A percentile compares a stretch with the other conserved stretches of the same genome.
Evolutionary conservation across 2,329 filamentous ascomycete species (phyloP).

Genomic region (Nemania bipapillata): DNA sequence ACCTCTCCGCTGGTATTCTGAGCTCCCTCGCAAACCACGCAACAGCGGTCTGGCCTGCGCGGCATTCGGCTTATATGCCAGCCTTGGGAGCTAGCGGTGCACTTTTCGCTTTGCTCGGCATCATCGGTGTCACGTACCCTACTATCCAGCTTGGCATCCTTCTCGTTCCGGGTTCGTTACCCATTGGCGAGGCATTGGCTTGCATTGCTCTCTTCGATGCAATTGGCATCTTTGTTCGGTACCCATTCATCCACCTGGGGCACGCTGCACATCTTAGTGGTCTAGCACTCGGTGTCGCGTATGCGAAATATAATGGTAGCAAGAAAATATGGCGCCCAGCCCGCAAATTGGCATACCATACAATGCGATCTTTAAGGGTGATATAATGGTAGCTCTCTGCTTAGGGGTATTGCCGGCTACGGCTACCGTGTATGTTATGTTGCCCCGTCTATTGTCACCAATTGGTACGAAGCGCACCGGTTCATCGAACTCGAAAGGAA

Average conservation of each 20-base stretch:
- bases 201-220: constrained; percentile 41
- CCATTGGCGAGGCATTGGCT: constrained; percentile 30
- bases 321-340: constrained; percentile 43
- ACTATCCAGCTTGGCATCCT: constrained; percentile 39
- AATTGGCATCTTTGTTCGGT: constrained; percentile 42
- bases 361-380: constrained; percentile 42
- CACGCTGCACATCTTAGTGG: constrained; percentile 46
- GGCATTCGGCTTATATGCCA: constrained; percentile 10
- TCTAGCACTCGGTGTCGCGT: constrained; percentile 41
- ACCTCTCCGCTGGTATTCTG: constrained; percentile 45
- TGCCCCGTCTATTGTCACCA: too few relatives aligned
- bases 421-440: too few relatives aligned
- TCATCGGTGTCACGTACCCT: constrained; percentile 38
- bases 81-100: constrained; percentile 43
- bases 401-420: too few relatives aligned
- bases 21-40: constrained; percentile 42
- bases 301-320: constrained; percentile 42
- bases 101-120: constrained; percentile 45
- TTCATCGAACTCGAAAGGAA: not conserved
- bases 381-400: constrained; percentile 30
- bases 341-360: constrained; percentile 40
- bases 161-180: constrained; percentile 39
- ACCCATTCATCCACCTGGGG: constrained; percentile 31
- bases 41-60: constrained; percentile 38
- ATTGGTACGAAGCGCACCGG: not conserved